Evolutionary conservation across 192 early-diverging fungal genomes (phyloP).

Genomic region (Gonapodya sp.): DNA sequence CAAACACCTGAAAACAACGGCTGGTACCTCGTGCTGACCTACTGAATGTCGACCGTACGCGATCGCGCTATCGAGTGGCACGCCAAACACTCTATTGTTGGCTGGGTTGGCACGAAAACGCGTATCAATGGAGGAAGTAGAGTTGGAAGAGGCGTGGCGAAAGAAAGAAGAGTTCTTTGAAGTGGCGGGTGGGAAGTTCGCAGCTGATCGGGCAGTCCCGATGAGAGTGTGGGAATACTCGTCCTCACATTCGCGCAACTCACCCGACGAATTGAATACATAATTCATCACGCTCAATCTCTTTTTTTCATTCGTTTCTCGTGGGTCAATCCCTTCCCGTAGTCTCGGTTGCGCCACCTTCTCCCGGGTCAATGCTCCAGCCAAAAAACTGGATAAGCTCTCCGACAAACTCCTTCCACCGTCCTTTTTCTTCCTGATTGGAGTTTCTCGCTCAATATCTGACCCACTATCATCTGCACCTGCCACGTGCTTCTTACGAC

Average conservation of each 20-base stretch:
- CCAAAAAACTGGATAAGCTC: not conserved
- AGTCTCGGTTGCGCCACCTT: no score
- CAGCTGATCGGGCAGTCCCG: no score
- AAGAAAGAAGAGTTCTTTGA: not conserved
- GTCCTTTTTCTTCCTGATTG: not conserved
- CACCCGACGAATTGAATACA: not conserved
- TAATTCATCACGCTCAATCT: not conserved
- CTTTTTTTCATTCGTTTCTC: not conserved
- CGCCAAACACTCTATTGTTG: slow-evolving; percentile 61
- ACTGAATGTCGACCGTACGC: slow-evolving; percentile 61
- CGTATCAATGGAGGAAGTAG: not conserved
- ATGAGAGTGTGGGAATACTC: no score
- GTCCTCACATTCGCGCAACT: no score
- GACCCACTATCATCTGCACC: not conserved
- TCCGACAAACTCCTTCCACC: not conserved
- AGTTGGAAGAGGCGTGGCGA: not conserved
- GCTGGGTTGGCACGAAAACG: no score
- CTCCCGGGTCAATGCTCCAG: not conserved
- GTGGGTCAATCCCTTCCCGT: not conserved
- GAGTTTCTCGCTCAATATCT: not conserved
- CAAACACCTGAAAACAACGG: slow-evolving; percentile 88
- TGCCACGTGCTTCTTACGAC: not conserved
- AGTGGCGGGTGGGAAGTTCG: not conserved
- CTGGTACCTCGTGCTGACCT: slow-evolving; percentile 64
- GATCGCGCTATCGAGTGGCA: slow-evolving; percentile 70